Evolutionary conservation across 2,329 filamentous ascomycete species (phyloP).

Genomic region (Aspergillus awamori): DNA sequence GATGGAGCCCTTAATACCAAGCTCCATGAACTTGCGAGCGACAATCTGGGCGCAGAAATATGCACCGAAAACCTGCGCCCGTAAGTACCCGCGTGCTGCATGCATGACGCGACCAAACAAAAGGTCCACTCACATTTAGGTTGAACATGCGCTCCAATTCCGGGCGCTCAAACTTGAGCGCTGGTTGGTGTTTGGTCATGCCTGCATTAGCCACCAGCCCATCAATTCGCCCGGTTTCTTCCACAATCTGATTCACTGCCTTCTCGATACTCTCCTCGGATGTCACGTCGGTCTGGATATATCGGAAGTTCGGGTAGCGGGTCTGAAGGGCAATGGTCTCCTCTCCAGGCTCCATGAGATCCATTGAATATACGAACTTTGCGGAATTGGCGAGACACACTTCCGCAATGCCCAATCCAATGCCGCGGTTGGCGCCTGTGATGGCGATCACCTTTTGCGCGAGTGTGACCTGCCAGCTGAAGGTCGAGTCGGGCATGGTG

Average conservation of each 20-base stretch:
- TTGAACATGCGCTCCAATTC: constrained; percentile 48
- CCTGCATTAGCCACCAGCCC: constrained; percentile 49
- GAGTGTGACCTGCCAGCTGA: constrained; percentile 51
- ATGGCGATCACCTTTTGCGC: constrained; percentile 40
- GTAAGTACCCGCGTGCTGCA: background rate
- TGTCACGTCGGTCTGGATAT: constrained; percentile 52
- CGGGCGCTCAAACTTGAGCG: constrained; percentile 47
- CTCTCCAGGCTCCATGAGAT: constrained; percentile 39
- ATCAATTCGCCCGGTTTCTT: constrained; percentile 44
- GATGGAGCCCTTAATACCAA: constrained; percentile 42
- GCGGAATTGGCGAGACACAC: constrained; percentile 51
- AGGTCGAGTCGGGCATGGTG: constrained; percentile 47
- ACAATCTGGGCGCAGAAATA: constrained; percentile 36
- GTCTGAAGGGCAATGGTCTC: constrained; percentile 42
- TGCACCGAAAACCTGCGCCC: constrained; percentile 28
- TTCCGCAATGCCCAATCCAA: constrained; percentile 51
- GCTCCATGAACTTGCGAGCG: constrained; percentile 44
- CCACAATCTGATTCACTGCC: constrained; percentile 47
- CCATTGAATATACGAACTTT: constrained; percentile 43
- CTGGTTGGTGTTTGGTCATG: constrained; percentile 51
- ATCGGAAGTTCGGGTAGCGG: constrained; percentile 48
- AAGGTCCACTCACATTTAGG: constrained; percentile 42
- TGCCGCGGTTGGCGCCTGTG: constrained; percentile 44
- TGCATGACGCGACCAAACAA: background rate
- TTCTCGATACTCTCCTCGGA: constrained; percentile 43